Evolutionary conservation across 2,329 filamentous ascomycete genomes (phyloP).

Genomic region (Bipolaris zeicola): DNA sequence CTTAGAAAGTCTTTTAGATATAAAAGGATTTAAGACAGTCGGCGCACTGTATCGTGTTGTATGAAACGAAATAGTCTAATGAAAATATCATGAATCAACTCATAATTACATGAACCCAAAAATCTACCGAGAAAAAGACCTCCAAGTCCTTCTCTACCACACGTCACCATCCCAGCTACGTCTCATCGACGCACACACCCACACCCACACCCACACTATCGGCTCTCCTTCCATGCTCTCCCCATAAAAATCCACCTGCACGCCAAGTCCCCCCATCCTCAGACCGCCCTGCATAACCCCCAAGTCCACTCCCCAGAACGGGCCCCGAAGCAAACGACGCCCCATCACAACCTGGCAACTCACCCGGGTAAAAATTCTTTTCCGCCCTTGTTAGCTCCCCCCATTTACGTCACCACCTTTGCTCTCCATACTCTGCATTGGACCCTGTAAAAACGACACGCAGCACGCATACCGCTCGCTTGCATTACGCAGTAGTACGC

Average conservation of each 20-base stretch:
- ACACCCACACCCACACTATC: no score
- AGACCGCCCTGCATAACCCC: no score
- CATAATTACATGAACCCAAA: not conserved
- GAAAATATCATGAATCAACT: not conserved
- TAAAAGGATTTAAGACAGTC: not conserved
- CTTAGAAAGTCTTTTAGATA: conserved; percentile 3
- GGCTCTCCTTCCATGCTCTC: no score
- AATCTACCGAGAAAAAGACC: not conserved
- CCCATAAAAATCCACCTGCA: no score
- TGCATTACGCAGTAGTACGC: not conserved
- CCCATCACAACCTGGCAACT: not conserved
- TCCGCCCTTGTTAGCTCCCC: not conserved
- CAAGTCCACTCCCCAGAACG: no score
- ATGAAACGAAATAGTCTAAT: not conserved
- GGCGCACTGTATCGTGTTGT: not conserved
- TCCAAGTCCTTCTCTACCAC: not conserved
- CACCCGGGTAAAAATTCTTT: no score
- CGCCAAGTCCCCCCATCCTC: no score
- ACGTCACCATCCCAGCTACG: not conserved
- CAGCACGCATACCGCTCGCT: no score
- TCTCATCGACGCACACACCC: not conserved
- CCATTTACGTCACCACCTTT: not conserved
- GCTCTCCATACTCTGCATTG: not conserved
- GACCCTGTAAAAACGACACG: not conserved
- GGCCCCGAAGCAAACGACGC: no score